Evolutionary conservation across 306 rosid genomes (phyloP).

Genomic region (Albizia julibrissin): DNA sequence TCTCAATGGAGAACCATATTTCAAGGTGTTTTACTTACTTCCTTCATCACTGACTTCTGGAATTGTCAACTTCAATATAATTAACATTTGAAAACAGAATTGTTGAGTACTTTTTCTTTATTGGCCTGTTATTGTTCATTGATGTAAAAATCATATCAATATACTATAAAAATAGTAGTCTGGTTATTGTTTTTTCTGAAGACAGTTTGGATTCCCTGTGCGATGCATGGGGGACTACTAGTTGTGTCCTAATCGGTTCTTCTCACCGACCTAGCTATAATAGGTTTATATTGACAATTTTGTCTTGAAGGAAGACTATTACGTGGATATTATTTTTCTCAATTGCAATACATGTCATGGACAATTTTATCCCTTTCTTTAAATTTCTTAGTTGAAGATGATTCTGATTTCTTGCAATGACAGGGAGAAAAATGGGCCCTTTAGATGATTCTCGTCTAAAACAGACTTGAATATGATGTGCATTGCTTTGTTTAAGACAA

Average conservation of each 20-base stretch:
- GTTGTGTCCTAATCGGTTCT: neutral
- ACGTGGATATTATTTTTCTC: neutral
- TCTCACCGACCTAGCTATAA: neutral
- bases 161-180: neutral
- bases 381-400: neutral
- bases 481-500: conserved; percentile 9
- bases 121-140: neutral
- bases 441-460: conserved; percentile 20
- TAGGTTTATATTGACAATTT: neutral
- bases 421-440: neutral
- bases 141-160: neutral
- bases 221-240: neutral
- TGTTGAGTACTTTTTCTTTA: neutral
- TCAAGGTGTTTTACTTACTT: conserved; percentile 14
- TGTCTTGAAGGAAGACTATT: neutral
- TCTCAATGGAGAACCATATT: conserved; percentile 3
- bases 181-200: neutral
- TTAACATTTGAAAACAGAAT: neutral
- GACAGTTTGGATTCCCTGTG: neutral
- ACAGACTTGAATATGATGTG: conserved; percentile 21
- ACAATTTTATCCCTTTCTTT: neutral
- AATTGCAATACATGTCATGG: neutral
- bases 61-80: neutral
- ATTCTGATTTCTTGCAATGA: conserved; percentile 21
- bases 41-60: neutral